Evolutionary conservation across 306 rosid genomes (phyloP).

Genomic region (Glycine latifolia): DNA sequence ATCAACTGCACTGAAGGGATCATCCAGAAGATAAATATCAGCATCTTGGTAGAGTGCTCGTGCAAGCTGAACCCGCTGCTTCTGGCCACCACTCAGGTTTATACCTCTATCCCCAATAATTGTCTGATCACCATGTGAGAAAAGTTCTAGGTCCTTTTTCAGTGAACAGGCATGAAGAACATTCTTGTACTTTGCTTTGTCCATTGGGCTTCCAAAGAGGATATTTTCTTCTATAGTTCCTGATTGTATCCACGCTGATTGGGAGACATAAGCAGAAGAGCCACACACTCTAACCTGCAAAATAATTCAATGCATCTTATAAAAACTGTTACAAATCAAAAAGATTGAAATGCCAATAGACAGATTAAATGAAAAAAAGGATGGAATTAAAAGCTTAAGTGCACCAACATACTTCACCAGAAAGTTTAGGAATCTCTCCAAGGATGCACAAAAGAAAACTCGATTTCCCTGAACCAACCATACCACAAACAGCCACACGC

Average conservation of each 20-base stretch:
- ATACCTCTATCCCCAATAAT: slow-evolving; percentile 99
- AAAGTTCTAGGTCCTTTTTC: slow-evolving; percentile 90
- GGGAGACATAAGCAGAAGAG: slow-evolving; percentile 89
- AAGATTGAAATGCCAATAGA: neutral
- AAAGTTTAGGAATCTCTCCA: slow-evolving; percentile 90
- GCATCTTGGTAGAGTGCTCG: slow-evolving; percentile 99
- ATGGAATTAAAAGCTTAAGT: slow-evolving; percentile 42
- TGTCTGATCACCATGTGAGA: slow-evolving; percentile 96
- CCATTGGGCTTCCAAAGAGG: slow-evolving; percentile 92
- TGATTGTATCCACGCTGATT: slow-evolving; percentile 98
- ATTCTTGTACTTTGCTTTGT: slow-evolving; percentile 95
- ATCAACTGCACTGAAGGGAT: slow-evolving; percentile 99
- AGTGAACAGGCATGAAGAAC: slow-evolving; percentile 96
- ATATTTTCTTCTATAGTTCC: slow-evolving; percentile 97
- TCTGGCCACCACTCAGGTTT: slow-evolving; percentile 99
- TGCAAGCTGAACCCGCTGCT: slow-evolving; percentile 99
- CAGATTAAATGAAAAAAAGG: slow-evolving; percentile 39
- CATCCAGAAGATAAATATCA: slow-evolving; percentile 95
- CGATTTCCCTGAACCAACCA: slow-evolving; percentile 96
- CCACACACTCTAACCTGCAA: slow-evolving; percentile 91
- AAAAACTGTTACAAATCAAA: no score
- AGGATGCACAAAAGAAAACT: slow-evolving; percentile 97
- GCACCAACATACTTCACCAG: slow-evolving; percentile 86
- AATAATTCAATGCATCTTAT: slow-evolving; percentile 41
- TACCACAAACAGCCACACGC: slow-evolving; percentile 98